Conservation (phyloP, 208 protist species). For the Acanthamoeba triangularis region DNA sequence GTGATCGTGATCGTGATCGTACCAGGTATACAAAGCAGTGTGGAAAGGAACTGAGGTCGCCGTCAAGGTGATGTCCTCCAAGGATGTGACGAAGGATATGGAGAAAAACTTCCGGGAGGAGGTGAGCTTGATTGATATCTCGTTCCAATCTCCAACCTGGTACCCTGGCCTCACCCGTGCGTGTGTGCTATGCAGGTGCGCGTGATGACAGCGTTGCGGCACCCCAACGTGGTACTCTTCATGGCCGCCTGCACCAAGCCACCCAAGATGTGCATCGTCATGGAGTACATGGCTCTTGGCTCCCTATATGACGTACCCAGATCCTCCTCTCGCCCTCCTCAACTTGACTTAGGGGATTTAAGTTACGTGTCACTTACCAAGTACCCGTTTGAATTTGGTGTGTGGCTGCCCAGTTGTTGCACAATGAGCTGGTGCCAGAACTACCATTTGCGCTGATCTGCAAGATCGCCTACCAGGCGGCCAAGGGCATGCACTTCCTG, state of each 20-base stretch:
- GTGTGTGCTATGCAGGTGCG: not conserved
- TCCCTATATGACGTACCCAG: conserved; percentile 46
- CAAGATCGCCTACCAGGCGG: conserved; percentile 49
- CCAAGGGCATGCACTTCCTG: conserved; percentile 41
- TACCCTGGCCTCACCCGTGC: not conserved
- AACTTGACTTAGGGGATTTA: no score
- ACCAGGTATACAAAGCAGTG: conserved; percentile 12
- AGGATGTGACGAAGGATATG: conserved; percentile 65
- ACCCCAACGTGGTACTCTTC: conserved; percentile 86
- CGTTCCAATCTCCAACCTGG: not conserved
- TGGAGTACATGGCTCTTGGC: conserved; percentile 16
- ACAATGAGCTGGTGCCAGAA: conserved; percentile 12
- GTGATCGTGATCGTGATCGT: not conserved
- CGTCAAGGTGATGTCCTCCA: conserved; percentile 60
- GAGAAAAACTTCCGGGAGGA: conserved; percentile 83
- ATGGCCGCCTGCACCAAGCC: conserved; percentile 72
- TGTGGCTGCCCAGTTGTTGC: not conserved
- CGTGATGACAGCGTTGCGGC: conserved; percentile 81
- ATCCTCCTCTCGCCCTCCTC: not conserved
- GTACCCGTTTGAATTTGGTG: not conserved
- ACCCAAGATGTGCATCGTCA: conserved; percentile 56
- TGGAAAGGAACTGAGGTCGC: conserved; percentile 71
- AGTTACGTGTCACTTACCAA: no score
- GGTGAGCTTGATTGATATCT: not conserved
- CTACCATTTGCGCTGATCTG: not conserved